Evolutionary conservation across 148 eudicot species (phyloP), one percentile per base, ranked within the genome.

Genomic region (Salicornia ramosissima): DNA sequence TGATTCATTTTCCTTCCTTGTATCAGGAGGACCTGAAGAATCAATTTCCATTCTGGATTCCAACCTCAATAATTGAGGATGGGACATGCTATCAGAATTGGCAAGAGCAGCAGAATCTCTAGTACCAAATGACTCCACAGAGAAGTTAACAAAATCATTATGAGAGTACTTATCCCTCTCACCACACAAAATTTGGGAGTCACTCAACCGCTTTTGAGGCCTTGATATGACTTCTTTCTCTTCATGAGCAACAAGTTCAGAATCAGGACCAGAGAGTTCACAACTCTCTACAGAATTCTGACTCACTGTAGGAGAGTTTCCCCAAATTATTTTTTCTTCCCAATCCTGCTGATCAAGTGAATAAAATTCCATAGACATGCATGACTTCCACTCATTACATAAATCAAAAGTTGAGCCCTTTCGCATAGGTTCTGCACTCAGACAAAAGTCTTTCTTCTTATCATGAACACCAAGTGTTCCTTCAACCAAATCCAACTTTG

Each of bases 301-400:
- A 80, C 77, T 82, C 28, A 78, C 65, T 24, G 72, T 30, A 71
- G 97, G 90, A 33, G 97, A 86, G 67, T 79, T 78, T 26, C 88
- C 89, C 97, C 96, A 94, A 45, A 94, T 81, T 70, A 94, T 94
- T 75, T 73, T 66, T 43, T 89, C 86, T 80, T 94, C 99, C 99
- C 99, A 94, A 75, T 89, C 89, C 65, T 85, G 85, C 79, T 91
- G 97, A 80, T 94, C 97, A 77, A 94, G 89, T 68, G 89, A 84
- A 74, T 83, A 81, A 70, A 84, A 85, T 61, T 83, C 79, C 60
- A 79, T 79, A 26, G 87, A 77, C 31, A 78, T 59, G 49, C 74
- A 63, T 14, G 86, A 67, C 66, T 72, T 71, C 81, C 78, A 71
- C 39, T 84, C 85, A 4, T 69, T 53, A 78, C 77, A 79, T 40